Evolutionary conservation across 1,284 basidiomycete species (phyloP), one percentile per base, ranked within the genome.

Genomic region (Cystobasidiaceae sp.): DNA sequence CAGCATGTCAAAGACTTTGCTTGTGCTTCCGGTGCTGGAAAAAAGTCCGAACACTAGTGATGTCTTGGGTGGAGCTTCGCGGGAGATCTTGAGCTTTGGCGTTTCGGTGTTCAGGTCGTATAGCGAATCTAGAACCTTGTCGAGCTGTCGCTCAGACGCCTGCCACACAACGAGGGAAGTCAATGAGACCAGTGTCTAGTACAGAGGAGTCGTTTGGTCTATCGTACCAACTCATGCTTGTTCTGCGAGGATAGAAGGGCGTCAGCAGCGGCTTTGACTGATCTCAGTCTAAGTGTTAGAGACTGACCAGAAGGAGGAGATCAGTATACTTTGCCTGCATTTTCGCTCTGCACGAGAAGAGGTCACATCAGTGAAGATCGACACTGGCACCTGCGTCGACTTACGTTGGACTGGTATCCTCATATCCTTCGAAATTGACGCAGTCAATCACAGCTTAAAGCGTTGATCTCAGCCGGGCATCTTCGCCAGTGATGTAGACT

Each of bases 251-350:
- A 15, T 55, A 21, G 34, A 8, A 15, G 34, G 25, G 17, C n/a
- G n/a, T 50, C 25, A 51, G 46, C n/a, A n/a, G n/a, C n/a, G n/a
- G n/a, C n/a, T n/a, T n/a, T n/a, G n/a, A n/a, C n/a, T n/a, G n/a
- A n/a, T n/a, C n/a, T n/a, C n/a, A n/a, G n/a, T n/a, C n/a, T n/a
- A n/a, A n/a, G 39, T 27, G 21, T 8, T 15, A 11, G 28, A 46
- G 2, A 78, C 87, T 66, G 67, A 89, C 88, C 61, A 94, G 83
- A 27, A 93, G 79, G 60, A 93, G 85, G 46, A 92, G 81, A 74
- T 94, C 91, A 2, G 90, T 91, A 75, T 93, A 94, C 73, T 87
- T 87, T n/a, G 91, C 89, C 79, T 93, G 90, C 84, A 93, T 89
- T 76, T 49, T 57, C 6, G 55, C 48, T 27, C 56, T 48, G 44